Evolutionary conservation across 73 alveolate species (phyloP).

Genomic region (Tetrahymena malaccensis): DNA sequence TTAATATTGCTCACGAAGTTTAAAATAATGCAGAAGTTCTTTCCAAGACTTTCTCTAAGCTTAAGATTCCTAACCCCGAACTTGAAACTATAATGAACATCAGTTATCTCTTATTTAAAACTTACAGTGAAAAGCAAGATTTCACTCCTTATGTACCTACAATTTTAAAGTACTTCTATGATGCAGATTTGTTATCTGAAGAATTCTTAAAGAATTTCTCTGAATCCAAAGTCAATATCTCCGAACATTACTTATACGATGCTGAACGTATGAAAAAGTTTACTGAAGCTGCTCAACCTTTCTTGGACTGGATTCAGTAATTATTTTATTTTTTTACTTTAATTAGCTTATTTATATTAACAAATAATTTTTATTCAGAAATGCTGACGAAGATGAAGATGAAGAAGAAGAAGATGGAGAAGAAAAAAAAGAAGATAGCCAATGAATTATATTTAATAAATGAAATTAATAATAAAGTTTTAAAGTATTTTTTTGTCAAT

Average conservation of each 20-base stretch:
- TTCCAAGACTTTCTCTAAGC: not conserved
- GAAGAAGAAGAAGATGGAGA: not conserved
- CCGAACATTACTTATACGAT: not conserved
- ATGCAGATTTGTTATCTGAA: not conserved
- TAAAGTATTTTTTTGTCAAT: not conserved
- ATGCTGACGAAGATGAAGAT: constrained; percentile 11
- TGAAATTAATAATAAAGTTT: no score
- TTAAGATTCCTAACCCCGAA: not conserved
- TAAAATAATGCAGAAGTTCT: constrained; percentile 22
- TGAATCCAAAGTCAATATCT: not conserved
- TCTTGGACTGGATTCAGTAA: constrained; percentile 19
- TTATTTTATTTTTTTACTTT: not conserved
- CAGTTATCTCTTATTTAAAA: not conserved
- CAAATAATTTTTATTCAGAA: not conserved
- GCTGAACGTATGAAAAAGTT: constrained; percentile 12
- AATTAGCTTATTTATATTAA: not conserved
- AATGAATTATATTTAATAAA: not conserved
- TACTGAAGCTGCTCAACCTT: constrained; percentile 5
- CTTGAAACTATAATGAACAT: constrained; percentile 22
- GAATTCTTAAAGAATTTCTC: constrained; percentile 1
- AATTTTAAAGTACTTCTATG: constrained; percentile 7
- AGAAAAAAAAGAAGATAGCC: not conserved
- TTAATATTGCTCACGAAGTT: not conserved
- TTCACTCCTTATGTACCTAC: constrained; percentile 13
- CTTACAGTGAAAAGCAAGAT: constrained; percentile 2